phyloP scores from a whole-genome alignment of 2,329 filamentous ascomycete genomes.

The Beauveria scarabaeidicola region DNA sequence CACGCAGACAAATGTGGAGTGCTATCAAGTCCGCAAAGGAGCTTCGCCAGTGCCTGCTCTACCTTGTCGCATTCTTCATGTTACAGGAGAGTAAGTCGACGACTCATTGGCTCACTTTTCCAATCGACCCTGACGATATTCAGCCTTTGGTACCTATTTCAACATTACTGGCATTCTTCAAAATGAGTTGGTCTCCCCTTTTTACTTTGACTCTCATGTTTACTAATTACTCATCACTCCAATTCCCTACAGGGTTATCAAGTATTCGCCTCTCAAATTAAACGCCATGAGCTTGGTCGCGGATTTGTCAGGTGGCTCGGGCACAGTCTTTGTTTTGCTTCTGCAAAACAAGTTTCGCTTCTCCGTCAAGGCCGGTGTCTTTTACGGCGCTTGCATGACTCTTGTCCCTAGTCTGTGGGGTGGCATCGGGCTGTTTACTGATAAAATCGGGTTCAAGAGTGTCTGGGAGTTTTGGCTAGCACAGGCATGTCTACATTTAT shows the following conservation, averaged over 20 bases:
- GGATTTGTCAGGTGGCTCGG: conserved; percentile 15
- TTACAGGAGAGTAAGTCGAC: conserved; percentile 15
- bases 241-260: conserved; percentile 11
- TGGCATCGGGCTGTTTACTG: conserved; percentile 15
- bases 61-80: conserved; percentile 17
- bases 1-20: conserved; percentile 14
- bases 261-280: conserved; percentile 16
- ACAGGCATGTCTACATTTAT: background rate
- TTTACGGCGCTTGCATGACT: conserved; percentile 17
- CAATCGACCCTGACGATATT: background rate
- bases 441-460: conserved; percentile 15
- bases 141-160: conserved; percentile 16
- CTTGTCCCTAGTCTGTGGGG: conserved; percentile 15
- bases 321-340: conserved; percentile 14
- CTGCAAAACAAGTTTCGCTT: conserved; percentile 16
- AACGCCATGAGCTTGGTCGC: conserved; percentile 15
- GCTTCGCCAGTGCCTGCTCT: conserved; percentile 16
- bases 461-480: conserved; percentile 16
- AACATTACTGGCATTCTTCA: conserved; percentile 16
- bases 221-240: too few relatives aligned
- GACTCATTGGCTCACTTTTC: too few relatives aligned
- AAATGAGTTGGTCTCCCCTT: conserved; percentile 12
- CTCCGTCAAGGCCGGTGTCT: conserved; percentile 17
- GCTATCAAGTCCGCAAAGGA: conserved; percentile 14
- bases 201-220: background rate